Evolutionary conservation across 208 protist genomes (phyloP), one percentile per base, ranked within the genome.

Genomic region (Crithidia mellificae): DNA sequence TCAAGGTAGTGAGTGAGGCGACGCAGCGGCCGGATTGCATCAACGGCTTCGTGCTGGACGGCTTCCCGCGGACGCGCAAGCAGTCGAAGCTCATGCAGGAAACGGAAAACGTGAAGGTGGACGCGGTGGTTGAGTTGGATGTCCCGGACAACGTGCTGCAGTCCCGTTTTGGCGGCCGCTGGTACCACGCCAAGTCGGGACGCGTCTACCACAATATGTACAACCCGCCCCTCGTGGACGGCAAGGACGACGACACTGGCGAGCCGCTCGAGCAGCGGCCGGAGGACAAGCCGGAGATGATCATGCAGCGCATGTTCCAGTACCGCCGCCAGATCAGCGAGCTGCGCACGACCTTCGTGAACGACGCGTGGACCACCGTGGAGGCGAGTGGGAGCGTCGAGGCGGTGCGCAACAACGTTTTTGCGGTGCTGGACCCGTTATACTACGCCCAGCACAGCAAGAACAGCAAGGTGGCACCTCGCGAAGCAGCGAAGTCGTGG

Each of bases 131-230:
- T 17, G 76, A 87, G 72, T 64, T 95, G 29, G 83, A 78, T 44
- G 68, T 97, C 17, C 53, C 90, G 9, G 86, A 98, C 46, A 71
- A 73, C 29, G 79, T 87, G 29, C 68, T 97, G 15, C 72, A 86
- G 41, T 77, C 91, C 0, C 89, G 94, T 43, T 88, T 97, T 39
- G 68, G 80, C 12, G 90, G 92, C 11, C 74, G 86, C 36, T 95
- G 83, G 78, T 84, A 96, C 30, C 97, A 98, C 82, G 66, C 77
- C 15, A 77, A 49, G 19, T 93, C 82, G 22, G 94, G 94, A 2
- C 84, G 97, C n/a, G 83, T 90, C 43, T 98, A 98, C 61, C 91
- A 98, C 84, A 83, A 77, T 8, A 29, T 87, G 25, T 98, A 94
- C 88, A 88, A 91, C 77, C 95, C 96, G 15, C 95, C 97, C 9